Conservation (phyloP, 371 early-diverging fungal species). For the Thermomucor indicae-seudaticae region DNA sequence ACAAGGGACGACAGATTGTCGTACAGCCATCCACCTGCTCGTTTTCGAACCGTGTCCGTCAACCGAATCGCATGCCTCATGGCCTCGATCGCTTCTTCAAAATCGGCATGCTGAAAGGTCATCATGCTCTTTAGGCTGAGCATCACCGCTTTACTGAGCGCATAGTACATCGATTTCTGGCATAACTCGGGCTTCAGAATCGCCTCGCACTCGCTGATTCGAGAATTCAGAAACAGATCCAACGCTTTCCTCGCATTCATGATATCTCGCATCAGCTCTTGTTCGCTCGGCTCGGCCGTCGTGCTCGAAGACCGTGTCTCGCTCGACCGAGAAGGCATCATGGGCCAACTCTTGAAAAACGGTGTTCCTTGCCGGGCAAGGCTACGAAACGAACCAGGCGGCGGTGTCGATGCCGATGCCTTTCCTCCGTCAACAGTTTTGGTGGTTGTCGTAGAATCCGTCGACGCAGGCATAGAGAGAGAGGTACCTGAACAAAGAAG, state of each 20-base stretch:
- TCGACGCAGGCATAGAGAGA: no score
- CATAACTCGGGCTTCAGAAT: conserved; percentile 32
- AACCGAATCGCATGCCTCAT: conserved; percentile 47
- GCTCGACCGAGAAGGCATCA: no score
- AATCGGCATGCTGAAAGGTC: conserved; percentile 62
- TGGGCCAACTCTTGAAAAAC: no score
- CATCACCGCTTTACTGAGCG: conserved; percentile 58
- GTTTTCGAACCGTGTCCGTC: conserved; percentile 31
- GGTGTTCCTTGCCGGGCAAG: no score
- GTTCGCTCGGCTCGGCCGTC: not conserved
- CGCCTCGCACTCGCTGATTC: conserved; percentile 51
- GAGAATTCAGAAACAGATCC: conserved; percentile 59
- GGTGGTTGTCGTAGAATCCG: no score
- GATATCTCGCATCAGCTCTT: conserved; percentile 33
- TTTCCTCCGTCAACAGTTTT: no score
- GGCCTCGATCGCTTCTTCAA: conserved; percentile 46
- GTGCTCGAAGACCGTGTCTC: no score
- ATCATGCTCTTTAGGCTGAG: conserved; percentile 56
- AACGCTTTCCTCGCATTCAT: conserved; percentile 46
- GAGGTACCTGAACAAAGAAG: no score
- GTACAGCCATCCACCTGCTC: conserved; percentile 12
- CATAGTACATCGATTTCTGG: conserved; percentile 51
- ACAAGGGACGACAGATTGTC: conserved; percentile 18
- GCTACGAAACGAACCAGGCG: no score
- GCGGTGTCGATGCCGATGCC: no score